Evolutionary conservation across 73 alveolate genomes (phyloP).

Genomic region (Breviolum minutum): DNA sequence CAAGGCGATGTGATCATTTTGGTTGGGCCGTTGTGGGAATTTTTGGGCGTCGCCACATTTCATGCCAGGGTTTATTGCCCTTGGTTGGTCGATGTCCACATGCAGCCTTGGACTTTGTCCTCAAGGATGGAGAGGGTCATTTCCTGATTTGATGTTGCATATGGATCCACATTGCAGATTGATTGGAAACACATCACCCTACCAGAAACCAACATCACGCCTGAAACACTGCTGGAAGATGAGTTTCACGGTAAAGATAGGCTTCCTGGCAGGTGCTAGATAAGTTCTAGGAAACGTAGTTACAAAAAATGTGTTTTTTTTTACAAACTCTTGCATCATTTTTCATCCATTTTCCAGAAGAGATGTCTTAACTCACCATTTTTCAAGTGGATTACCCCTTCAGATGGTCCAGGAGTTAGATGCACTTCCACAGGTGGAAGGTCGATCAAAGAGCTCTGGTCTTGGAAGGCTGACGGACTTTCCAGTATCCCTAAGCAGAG

Average conservation of each 20-base stretch:
- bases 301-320: too few relatives aligned
- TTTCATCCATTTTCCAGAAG: too few relatives aligned
- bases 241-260: too few relatives aligned
- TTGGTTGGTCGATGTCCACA: constrained; percentile 85
- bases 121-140: not conserved
- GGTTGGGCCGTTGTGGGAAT: not conserved
- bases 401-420: constrained; percentile 36
- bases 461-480: not conserved
- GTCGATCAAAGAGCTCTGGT: constrained; percentile 19
- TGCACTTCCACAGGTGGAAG: constrained; percentile 65
- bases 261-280: too few relatives aligned
- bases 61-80: constrained; percentile 57
- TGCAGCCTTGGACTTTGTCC: constrained; percentile 88
- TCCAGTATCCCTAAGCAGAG: too few relatives aligned
- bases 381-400: too few relatives aligned
- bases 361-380: too few relatives aligned
- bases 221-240: not conserved
- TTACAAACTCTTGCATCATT: too few relatives aligned
- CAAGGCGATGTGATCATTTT: constrained; percentile 7
- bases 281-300: too few relatives aligned
- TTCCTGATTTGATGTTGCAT: not conserved
- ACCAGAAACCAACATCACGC: not conserved
- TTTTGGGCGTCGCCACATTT: not conserved
- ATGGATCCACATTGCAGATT: too few relatives aligned
- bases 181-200: not conserved